Evolutionary conservation across 352 stramenopile species (phyloP).

Genomic region (Phytophthora lateralis): DNA sequence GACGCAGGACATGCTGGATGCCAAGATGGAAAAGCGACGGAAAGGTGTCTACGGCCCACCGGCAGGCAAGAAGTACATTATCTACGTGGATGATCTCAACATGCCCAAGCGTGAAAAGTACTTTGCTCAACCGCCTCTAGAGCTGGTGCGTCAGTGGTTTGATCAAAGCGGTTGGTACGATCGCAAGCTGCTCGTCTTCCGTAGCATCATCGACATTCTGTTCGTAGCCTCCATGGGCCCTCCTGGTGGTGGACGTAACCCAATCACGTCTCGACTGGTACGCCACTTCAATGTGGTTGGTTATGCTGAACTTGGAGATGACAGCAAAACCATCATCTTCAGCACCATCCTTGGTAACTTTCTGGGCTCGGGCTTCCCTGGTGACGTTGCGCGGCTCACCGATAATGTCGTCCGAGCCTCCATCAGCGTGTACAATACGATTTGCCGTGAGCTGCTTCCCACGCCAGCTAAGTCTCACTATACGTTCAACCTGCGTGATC

Average conservation of each 20-base stretch:
- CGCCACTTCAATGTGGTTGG: conserved; percentile 95
- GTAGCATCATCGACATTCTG: conserved; percentile 88
- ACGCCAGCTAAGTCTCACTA: conserved; percentile 96
- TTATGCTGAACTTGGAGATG: conserved; percentile 90
- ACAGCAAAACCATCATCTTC: conserved; percentile 93
- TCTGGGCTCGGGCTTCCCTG: conserved; percentile 40
- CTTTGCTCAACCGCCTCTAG: conserved; percentile 94
- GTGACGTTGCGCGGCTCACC: conserved; percentile 60
- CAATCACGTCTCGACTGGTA: conserved; percentile 90
- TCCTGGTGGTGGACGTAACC: conserved; percentile 91
- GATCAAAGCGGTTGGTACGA: conserved; percentile 96
- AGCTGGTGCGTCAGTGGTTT: conserved; percentile 95
- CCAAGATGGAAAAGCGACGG: conserved; percentile 93
- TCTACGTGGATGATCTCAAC: conserved; percentile 97
- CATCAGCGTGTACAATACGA: conserved; percentile 92
- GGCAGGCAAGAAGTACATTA: conserved; percentile 91
- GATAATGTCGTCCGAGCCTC: conserved; percentile 82
- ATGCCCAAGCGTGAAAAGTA: conserved; percentile 96
- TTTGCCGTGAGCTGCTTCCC: conserved; percentile 89
- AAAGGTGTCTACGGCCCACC: conserved; percentile 93
- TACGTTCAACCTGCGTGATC: conserved; percentile 95
- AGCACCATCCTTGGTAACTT: conserved; percentile 93
- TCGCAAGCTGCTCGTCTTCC: conserved; percentile 91
- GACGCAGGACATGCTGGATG: conserved; percentile 92
- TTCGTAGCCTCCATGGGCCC: conserved; percentile 93